Percentiles rank a stretch among this genome's conserved stretches.
Conservation (phyloP, 345 rosid species). For the Excoecaria cochinchinensis region DNA sequence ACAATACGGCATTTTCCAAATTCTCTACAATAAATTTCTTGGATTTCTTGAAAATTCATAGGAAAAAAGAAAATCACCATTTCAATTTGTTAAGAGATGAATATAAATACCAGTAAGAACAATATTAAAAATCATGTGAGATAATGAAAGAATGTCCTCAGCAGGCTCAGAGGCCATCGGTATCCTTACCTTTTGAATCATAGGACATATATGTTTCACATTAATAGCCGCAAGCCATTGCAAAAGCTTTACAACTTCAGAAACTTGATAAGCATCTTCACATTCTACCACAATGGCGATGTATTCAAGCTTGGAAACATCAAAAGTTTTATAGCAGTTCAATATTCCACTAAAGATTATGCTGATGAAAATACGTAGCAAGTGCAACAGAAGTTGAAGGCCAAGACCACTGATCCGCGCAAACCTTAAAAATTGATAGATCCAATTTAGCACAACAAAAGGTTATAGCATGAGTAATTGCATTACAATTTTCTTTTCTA, state of each 20-base stretch:
- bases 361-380: slow-evolving; percentile 56
- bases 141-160: background rate
- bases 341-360: slow-evolving; percentile 57
- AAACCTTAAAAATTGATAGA: slow-evolving; percentile 14
- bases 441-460: background rate
- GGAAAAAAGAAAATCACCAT: slow-evolving; percentile 3
- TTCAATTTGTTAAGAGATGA: background rate
- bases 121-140: background rate
- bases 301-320: slow-evolving; percentile 52
- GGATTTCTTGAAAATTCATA: slow-evolving; percentile 79
- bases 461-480: background rate
- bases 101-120: background rate
- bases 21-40: slow-evolving; percentile 55
- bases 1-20: slow-evolving; percentile 37
- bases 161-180: background rate
- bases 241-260: slow-evolving; percentile 57
- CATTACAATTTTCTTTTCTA: background rate
- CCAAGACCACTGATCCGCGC: slow-evolving; percentile 47
- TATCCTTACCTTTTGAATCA: slow-evolving; percentile 65
- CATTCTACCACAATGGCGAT: slow-evolving; percentile 75
- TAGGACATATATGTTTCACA: slow-evolving; percentile 61
- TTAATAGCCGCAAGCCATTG: slow-evolving; percentile 61
- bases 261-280: slow-evolving; percentile 47
- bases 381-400: slow-evolving; percentile 59
- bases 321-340: slow-evolving; percentile 42